phyloP scores from a whole-genome alignment of 2,329 filamentous ascomycete genomes.

The Aspergillus hortae region DNA sequence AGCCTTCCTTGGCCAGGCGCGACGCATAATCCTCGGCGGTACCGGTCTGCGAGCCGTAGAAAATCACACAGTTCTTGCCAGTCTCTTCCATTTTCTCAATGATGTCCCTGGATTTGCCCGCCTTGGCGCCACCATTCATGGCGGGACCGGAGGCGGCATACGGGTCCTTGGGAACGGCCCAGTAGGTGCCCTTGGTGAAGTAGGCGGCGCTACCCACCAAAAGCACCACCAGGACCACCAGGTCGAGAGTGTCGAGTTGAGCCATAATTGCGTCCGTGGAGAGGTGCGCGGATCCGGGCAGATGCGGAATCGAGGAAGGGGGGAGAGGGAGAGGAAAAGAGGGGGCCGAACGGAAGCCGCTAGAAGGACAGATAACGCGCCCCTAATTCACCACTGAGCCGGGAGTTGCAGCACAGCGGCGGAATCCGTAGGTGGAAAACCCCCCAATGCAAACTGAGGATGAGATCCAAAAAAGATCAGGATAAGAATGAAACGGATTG shows the following conservation, averaged over 20 bases:
- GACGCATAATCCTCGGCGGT: slow-evolving; percentile 98
- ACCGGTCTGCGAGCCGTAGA: slow-evolving; percentile 97
- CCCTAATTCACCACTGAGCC: not conserved
- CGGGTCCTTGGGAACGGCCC: slow-evolving; percentile 76
- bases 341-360: not conserved
- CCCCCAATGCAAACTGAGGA: not conserved
- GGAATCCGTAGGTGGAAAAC: not conserved
- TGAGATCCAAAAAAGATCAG: not conserved
- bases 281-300: not conserved
- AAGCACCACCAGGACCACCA: slow-evolving; percentile 82
- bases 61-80: slow-evolving; percentile 95
- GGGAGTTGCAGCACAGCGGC: not conserved
- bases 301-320: not conserved
- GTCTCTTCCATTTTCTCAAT: slow-evolving; percentile 94
- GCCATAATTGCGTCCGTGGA: slow-evolving; percentile 60
- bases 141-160: slow-evolving; percentile 67
- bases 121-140: slow-evolving; percentile 65
- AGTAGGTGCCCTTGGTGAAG: slow-evolving; percentile 95
- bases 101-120: slow-evolving; percentile 85
- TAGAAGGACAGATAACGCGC: not conserved
- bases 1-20: slow-evolving; percentile 92
- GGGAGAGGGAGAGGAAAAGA: slow-evolving; percentile 3
- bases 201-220: slow-evolving; percentile 87
- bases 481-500: slow-evolving; percentile 3
- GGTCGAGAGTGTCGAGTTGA: slow-evolving; percentile 91